Evolutionary conservation across 805 yeast species (phyloP), one percentile per base, ranked within the genome.

Genomic region (Wickerhamiella shivajii): DNA sequence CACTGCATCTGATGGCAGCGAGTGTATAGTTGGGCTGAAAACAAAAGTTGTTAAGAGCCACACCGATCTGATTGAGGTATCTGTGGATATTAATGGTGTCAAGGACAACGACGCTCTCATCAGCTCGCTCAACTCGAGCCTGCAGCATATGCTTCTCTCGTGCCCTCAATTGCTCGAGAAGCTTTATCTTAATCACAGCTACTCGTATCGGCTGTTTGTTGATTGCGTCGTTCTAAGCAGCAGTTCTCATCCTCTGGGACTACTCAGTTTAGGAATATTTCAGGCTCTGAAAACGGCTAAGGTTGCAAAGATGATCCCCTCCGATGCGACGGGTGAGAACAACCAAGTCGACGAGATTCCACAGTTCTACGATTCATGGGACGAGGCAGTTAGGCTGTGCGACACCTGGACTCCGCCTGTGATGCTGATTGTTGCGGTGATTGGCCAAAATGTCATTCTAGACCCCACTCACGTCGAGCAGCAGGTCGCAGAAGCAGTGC

Each of bases 391-490:
- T 36, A 64, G 49, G 24, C 56, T 77, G 19, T 62, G 67, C 11
- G 30, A 39, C 2, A 34, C 38, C 10, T 70, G 70, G 55, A 64
- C 67, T 28, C 87, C 92, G 0, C 93, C 96, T 0, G 54, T 87
- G 12, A 58, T 80, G 24, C 71, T 90, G 44, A 70, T 87, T 0
- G 56, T 77, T 18, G 93, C 93, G 0, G 60, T 78, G 5, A 69
- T 81, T 1, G 93, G 87, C 1, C 71, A 72, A 36, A 60, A 66
- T 33, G 66, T 75, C 7, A 55, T 83, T 16, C 61, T 85, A 17
- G 98, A 87, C 50, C 97, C 98, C 0, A 74, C 92, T 1, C 59
- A 69, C n/a, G 79, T 76, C 39, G 98, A 87, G 53, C 85, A 80
- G 51, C 79, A 74, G 40, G 93, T 85, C 2, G 65, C 84, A 39